phyloP scores from a whole-genome alignment of 805 yeast species.

The Lachancea meyersii region DNA sequence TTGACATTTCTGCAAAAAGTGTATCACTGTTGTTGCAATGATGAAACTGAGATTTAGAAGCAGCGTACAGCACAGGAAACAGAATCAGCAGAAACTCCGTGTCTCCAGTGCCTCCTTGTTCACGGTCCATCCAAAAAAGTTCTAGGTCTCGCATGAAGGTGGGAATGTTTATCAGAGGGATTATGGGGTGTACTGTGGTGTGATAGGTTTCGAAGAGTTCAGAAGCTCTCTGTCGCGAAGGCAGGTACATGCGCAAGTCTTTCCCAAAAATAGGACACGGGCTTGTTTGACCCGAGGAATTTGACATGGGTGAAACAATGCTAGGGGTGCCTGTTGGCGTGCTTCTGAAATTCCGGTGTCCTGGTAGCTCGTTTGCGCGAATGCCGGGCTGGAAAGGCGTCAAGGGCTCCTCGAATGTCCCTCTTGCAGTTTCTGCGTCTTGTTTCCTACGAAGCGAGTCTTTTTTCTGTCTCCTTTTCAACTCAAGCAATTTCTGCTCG shows the following conservation, averaged over 20 bases:
- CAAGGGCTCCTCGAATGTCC: neutral
- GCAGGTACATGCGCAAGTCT: conserved; percentile 41
- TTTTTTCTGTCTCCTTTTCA: conserved; percentile 7
- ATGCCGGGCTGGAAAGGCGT: neutral
- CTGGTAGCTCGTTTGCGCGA: neutral
- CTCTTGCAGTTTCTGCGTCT: neutral
- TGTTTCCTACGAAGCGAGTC: conserved; percentile 3
- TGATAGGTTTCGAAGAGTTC: conserved; percentile 44
- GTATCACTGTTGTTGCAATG: conserved; percentile 43
- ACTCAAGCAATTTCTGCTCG: conserved; percentile 6
- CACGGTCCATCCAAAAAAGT: conserved; percentile 39
- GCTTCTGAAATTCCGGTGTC: neutral
- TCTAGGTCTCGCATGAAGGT: conserved; percentile 44
- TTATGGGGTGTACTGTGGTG: conserved; percentile 49
- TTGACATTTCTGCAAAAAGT: conserved; percentile 41
- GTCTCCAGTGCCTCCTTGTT: conserved; percentile 20
- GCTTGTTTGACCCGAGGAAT: conserved; percentile 1
- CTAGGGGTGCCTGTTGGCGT: conserved; percentile 3
- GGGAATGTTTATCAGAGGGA: conserved; percentile 45
- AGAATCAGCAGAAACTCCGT: conserved; percentile 44
- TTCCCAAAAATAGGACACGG: conserved; percentile 4
- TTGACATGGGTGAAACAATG: conserved; percentile 1
- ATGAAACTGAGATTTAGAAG: conserved; percentile 54
- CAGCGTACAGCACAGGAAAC: conserved; percentile 51
- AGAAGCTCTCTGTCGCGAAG: conserved; percentile 41